Conservation (phyloP, 208 protist genomes). For the Blastocrithidia nonstop region DNA sequence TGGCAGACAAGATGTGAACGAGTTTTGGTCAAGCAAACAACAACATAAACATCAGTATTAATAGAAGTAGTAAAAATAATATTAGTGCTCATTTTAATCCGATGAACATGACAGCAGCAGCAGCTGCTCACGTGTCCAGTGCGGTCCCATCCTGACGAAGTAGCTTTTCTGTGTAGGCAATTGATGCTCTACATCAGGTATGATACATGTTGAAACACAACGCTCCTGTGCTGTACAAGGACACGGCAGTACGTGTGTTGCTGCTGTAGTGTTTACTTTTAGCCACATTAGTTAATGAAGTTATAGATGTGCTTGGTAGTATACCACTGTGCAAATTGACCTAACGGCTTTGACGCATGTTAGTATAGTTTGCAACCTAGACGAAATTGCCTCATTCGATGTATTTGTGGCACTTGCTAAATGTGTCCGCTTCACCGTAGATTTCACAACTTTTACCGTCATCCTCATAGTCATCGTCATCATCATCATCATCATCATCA, state of each 20-base stretch:
- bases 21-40: too few species aligned
- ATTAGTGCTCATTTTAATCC: too few species aligned
- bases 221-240: conserved; percentile 18
- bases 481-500: too few species aligned
- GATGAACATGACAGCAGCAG: too few species aligned
- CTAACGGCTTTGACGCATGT: conserved; percentile 21
- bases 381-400: conserved; percentile 42
- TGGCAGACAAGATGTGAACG: conserved; percentile 4
- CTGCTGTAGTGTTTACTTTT: conserved; percentile 32
- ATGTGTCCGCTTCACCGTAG: too few species aligned
- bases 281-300: conserved; percentile 21
- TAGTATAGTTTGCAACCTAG: conserved; percentile 33
- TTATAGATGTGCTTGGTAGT: conserved; percentile 18
- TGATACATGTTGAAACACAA: conserved; percentile 1
- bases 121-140: too few species aligned
- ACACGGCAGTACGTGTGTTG: conserved; percentile 15
- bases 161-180: conserved; percentile 3
- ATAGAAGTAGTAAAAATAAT: too few species aligned
- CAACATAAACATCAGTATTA: too few species aligned
- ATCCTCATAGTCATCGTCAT: too few species aligned
- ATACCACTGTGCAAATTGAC: conserved; percentile 35
- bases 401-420: conserved; percentile 37
- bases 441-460: too few species aligned
- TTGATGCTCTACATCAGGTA: conserved; percentile 9
- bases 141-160: too few species aligned